Base-by-base conservation (phyloP, 1,284 basidiomycete species). In the Wallemia mellicola region DNA sequence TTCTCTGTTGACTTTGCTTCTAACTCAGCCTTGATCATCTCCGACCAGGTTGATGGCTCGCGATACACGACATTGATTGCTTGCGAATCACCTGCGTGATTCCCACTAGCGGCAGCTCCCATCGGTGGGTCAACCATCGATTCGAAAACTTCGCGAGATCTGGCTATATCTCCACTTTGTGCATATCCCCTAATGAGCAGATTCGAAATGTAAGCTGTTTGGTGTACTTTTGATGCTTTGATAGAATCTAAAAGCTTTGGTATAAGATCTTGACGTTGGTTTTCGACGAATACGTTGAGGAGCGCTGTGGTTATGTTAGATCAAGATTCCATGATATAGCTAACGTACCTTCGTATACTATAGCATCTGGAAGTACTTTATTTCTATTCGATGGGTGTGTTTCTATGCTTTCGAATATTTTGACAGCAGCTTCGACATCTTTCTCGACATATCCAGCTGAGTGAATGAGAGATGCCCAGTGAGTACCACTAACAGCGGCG, bases 191-290 rank as follows among this genome's bases (percentile, higher is more conserved):
- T 82, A 73, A 98, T 96, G 64, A 95, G 72, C 62, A 86, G 75
- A 71, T 98, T 98, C 55, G 83, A 84, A 63, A 96, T 85, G 70
- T 98, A 99, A 0, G 94, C 92, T 0, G 92, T 98, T 76, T 88
- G 82, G 65, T 83, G 82, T 7, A 91, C 77, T 28, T 80, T 79
- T 1, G 76, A 74, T 0, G 70, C 66, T 38, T 71, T 70, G 74
- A 98, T 80, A 61, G 78, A 77, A 25, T 72, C 68, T 33, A 83
- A 70, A 67, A 86, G 87, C 22, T 72, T 64, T 0, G 82, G 79
- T 28, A 92, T 77, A 59, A 94, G 77, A 65, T 91, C 87, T 59
- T 81, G 75, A 14, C 82, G 80, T 33, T 81, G 81, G 67, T 82
- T 79, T 7, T 79, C 81, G 56, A 88, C 80, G 60, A 94, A 74